These are phyloP conservation scores for Fusarium scirpi DNA, from an alignment of 2,329 filamentous ascomycete species.

Conservation along the genomic window DNA sequence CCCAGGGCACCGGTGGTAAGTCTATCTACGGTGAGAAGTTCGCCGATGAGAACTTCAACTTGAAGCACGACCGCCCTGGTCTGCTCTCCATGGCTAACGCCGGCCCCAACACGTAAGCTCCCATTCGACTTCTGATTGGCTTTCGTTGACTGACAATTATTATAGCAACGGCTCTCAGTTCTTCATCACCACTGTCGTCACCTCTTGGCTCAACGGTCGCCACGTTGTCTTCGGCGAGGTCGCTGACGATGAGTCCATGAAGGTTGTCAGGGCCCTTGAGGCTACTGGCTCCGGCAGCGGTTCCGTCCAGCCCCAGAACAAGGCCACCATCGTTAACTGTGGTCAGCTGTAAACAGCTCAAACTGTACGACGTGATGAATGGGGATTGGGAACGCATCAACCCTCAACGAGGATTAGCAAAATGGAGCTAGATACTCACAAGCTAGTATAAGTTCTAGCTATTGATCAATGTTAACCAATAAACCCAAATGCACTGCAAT, in stretches of 20 bases:
- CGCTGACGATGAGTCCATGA: conserved; percentile 60
- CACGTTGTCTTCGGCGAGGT: conserved; percentile 90
- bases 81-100: conserved; percentile 96
- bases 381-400: conserved; percentile 35
- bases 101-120: conserved; percentile 85
- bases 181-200: conserved; percentile 94
- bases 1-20: conserved; percentile 87
- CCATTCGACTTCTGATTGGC: too few relatives aligned
- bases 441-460: conserved; percentile 34
- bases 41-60: conserved; percentile 88
- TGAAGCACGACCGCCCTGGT: conserved; percentile 79
- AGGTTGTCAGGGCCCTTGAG: conserved; percentile 71
- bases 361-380: conserved; percentile 16
- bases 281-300: conserved; percentile 68
- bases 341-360: conserved; percentile 60
- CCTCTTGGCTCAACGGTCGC: conserved; percentile 84
- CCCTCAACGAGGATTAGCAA: conserved; percentile 38
- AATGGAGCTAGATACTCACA: conserved; percentile 31
- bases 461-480: conserved; percentile 38
- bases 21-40: conserved; percentile 98
- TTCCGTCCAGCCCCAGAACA: conserved; percentile 68
- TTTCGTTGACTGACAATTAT: conserved; percentile 43
- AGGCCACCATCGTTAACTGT: conserved; percentile 68
- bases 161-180: conserved; percentile 96
- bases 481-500: conserved; percentile 18